Conservation (phyloP, 2,329 filamentous ascomycete genomes). For the Paracorniculantispora psalliotae region DNA sequence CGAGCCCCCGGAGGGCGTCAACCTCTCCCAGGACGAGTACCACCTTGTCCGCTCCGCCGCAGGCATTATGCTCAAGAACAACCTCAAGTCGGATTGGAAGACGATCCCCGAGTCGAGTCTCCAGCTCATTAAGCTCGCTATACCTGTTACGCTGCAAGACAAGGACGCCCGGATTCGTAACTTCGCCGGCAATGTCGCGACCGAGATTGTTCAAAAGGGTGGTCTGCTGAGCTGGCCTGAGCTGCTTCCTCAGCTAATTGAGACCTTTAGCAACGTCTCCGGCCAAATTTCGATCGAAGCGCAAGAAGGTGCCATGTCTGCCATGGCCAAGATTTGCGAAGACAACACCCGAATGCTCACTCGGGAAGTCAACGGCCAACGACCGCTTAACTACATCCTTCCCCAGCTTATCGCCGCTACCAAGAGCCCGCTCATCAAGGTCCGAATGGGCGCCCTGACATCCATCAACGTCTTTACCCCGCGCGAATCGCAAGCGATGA, state of each 20-base stretch:
- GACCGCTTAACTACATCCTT: slow-evolving; percentile 81
- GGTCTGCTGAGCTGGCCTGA: slow-evolving; percentile 90
- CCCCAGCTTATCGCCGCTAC: slow-evolving; percentile 89
- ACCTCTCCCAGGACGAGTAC: slow-evolving; percentile 57
- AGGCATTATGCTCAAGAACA: slow-evolving; percentile 94
- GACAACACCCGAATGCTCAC: slow-evolving; percentile 86
- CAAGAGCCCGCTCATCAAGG: slow-evolving; percentile 66
- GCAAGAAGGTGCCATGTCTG: slow-evolving; percentile 91
- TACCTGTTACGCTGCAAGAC: slow-evolving; percentile 78
- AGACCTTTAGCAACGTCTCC: slow-evolving; percentile 67
- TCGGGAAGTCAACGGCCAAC: slow-evolving; percentile 80
- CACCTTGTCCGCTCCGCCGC: slow-evolving; percentile 79
- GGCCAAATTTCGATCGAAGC: slow-evolving; percentile 64
- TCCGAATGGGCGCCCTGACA: slow-evolving; percentile 73
- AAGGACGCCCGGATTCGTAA: slow-evolving; percentile 75
- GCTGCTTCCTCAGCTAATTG: slow-evolving; percentile 75
- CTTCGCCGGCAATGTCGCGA: slow-evolving; percentile 89
- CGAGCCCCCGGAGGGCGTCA: slow-evolving; percentile 55
- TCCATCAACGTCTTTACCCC: slow-evolving; percentile 91
- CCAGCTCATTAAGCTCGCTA: slow-evolving; percentile 70
- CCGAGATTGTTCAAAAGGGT: slow-evolving; percentile 79
- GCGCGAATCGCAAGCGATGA: slow-evolving; percentile 74
- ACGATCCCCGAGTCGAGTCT: slow-evolving; percentile 69
- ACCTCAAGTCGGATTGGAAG: slow-evolving; percentile 71
- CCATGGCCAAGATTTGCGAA: slow-evolving; percentile 92